These are phyloP conservation scores for Rhizopus sp. DNA, from an alignment of 371 early-diverging fungal genomes.

Conservation along the genomic window DNA sequence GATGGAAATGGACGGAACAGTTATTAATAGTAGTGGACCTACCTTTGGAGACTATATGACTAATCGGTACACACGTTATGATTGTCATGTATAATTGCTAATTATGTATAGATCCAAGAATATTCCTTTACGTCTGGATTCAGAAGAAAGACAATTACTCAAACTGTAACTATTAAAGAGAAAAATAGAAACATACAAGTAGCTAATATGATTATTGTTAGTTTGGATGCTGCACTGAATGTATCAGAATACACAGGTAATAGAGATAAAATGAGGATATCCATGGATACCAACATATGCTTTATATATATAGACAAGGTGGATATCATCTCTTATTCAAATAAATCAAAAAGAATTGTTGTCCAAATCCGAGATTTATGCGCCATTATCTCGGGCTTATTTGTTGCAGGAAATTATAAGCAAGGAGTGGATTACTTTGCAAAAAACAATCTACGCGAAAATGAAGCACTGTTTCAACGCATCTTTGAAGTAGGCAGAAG, in stretches of 20 bases:
- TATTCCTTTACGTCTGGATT: slow-evolving; percentile 88
- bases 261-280: not conserved
- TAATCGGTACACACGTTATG: slow-evolving; percentile 36
- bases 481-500: slow-evolving; percentile 94
- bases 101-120: slow-evolving; percentile 65
- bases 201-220: slow-evolving; percentile 6
- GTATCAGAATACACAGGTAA: slow-evolving; percentile 73
- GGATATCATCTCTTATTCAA: slow-evolving; percentile 84
- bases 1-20: slow-evolving; percentile 46
- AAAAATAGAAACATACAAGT: not conserved
- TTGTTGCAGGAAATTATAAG: slow-evolving; percentile 80
- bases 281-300: not conserved
- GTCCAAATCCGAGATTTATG: slow-evolving; percentile 94
- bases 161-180: slow-evolving; percentile 56
- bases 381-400: slow-evolving; percentile 88
- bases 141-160: slow-evolving; percentile 85
- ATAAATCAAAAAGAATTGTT: slow-evolving; percentile 88
- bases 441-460: slow-evolving; percentile 77
- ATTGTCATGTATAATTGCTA: not conserved
- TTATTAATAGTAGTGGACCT: slow-evolving; percentile 42
- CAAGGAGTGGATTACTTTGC: slow-evolving; percentile 84
- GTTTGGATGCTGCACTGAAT: slow-evolving; percentile 88
- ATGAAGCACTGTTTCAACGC: slow-evolving; percentile 82
- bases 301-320: slow-evolving; percentile 75
- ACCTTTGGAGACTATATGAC: slow-evolving; percentile 80